Base-by-base conservation (phyloP, 2,329 filamentous ascomycete species). In the Sclerotinia subarctica region DNA sequence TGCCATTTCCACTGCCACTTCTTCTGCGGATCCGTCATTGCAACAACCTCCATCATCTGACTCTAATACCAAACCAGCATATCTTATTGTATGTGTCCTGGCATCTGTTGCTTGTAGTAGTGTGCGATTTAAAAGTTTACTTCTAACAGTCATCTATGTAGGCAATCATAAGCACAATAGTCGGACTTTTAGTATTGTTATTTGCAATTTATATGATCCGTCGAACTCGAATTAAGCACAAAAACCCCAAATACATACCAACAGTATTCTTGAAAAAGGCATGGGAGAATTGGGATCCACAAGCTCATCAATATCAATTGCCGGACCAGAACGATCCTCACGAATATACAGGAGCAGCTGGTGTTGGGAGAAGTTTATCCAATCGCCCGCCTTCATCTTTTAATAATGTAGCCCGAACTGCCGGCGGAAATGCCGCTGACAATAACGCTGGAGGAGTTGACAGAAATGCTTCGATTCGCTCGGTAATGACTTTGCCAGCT, bases 401-500 rank as follows among this genome's bases (percentile, higher is more conserved):
- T 4, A 68, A 68, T 66, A 51, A 58, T 26, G 64, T 69, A 8
- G 64, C 70, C 35, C 51, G 47, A 52, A 38, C 68, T 38, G 68
- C 56, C 19, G 68, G 65, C 15, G 44, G 38, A 19, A 56, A 65
- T 26, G 63, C 60, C 17, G 52, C 54, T n/a, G 64, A 62, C 49
- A 56, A 46, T 49, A 44, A 60, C 24, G 32, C 69, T 11, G 32
- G 38, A 26, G 81, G 80, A 5, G 87, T 97, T 17, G 91, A 94
- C 76, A 87, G 94, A 44, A 90, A 94, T 74, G 93, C 92, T 1
- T 96, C 92, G 11, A 84, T 98, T 57, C 89, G 94, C 67, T 96
- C 93, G n/a, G 88, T 98, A 67, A 95, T 97, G 85, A 98, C 95
- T 0, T 81, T 99, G 3, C 95, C 95, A 0, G 86, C 91, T 0